These are phyloP conservation scores for Carpinus fangiana DNA, from an alignment of 306 rosid genomes.

Conservation along the genomic window DNA sequence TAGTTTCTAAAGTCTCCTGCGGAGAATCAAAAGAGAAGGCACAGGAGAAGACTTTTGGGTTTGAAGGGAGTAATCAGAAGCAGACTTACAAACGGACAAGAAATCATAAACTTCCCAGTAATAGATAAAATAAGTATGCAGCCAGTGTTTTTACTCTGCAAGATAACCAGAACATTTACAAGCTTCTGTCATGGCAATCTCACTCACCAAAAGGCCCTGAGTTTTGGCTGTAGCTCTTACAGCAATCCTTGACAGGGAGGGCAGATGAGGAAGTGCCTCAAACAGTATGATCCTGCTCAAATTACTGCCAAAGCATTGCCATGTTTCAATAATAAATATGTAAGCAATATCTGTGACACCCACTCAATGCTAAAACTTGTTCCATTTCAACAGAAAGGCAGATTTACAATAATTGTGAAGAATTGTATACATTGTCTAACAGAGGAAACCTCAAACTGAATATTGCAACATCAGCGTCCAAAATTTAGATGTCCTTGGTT, in stretches of 20 bases:
- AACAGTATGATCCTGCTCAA: slow-evolving; percentile 54
- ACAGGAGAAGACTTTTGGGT: not conserved
- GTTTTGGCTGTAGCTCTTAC: slow-evolving; percentile 27
- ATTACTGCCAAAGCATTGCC: slow-evolving; percentile 72
- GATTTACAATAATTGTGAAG: slow-evolving; percentile 81
- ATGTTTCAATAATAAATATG: slow-evolving; percentile 79
- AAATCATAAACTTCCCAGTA: not conserved
- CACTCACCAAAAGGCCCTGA: slow-evolving; percentile 24
- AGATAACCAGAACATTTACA: not conserved
- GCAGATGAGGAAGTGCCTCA: slow-evolving; percentile 43
- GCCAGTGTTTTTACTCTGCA: not conserved
- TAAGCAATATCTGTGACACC: slow-evolving; percentile 26
- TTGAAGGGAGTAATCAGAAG: not conserved
- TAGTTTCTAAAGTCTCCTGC: not conserved
- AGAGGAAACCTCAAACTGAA: slow-evolving; percentile 52
- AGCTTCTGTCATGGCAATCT: slow-evolving; percentile 48
- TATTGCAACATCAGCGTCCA: slow-evolving; percentile 52
- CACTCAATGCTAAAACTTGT: not conserved
- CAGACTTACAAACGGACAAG: too few relatives aligned
- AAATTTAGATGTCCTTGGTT: too few relatives aligned
- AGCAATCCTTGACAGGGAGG: slow-evolving; percentile 37
- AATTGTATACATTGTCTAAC: slow-evolving; percentile 53
- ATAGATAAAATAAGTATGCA: not conserved
- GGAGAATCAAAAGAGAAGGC: not conserved
- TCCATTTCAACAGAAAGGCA: slow-evolving; percentile 20